Evolutionary conservation across 1,284 basidiomycete species (phyloP).

Genomic region (Marasmius sp.): DNA sequence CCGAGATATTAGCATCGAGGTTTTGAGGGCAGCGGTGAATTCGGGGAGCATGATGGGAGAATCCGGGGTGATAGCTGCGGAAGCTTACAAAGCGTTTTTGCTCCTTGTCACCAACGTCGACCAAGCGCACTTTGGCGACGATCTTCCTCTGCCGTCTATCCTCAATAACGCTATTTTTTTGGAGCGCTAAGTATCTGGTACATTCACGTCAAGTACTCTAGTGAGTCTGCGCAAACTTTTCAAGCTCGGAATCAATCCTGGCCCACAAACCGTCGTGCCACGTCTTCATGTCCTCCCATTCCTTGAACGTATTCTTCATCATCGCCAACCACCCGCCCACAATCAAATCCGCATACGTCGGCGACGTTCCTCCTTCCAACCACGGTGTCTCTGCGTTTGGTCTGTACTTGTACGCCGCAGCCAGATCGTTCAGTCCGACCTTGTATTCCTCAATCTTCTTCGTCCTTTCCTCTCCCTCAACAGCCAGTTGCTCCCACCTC

Average conservation of each 20-base stretch:
- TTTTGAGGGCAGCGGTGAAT: too few relatives aligned
- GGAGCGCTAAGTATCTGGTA: neutral
- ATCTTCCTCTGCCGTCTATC: too few relatives aligned
- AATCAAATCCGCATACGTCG: conserved; percentile 1
- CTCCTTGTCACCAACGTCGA: too few relatives aligned
- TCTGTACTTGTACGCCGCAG: neutral
- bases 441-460: neutral
- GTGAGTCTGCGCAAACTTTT: neutral
- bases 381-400: neutral
- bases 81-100: too few relatives aligned
- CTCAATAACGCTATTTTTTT: neutral
- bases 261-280: conserved; percentile 5
- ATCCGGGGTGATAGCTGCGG: too few relatives aligned
- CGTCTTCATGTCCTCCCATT: neutral
- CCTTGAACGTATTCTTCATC: neutral
- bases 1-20: too few relatives aligned
- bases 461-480: neutral
- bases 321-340: neutral
- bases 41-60: too few relatives aligned
- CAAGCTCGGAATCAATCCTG: neutral
- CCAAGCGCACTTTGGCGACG: too few relatives aligned
- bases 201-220: neutral
- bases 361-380: neutral
- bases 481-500: neutral
- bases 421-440: neutral